These are phyloP conservation scores for Paraurostyla sp. DNA, from an alignment of 73 alveolate species.

Conservation along the genomic window DNA sequence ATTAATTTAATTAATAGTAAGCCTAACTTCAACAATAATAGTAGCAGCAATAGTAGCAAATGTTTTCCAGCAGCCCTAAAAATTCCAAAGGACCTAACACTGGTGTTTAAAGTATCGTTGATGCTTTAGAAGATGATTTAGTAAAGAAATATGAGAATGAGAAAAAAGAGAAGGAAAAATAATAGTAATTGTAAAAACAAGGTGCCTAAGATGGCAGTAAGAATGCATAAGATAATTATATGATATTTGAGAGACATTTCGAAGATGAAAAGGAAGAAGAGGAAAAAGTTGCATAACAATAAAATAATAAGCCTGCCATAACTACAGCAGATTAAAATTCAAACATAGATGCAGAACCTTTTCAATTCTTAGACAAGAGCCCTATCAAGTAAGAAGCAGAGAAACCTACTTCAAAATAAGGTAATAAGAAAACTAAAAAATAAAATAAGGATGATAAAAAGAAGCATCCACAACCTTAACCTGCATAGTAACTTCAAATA, in stretches of 20 bases:
- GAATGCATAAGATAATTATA: slow-evolving; percentile 41
- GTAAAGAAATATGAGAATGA: slow-evolving; percentile 58
- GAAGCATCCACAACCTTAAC: background rate
- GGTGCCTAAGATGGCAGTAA: background rate
- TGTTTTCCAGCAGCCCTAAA: slow-evolving; percentile 44
- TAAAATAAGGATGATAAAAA: background rate
- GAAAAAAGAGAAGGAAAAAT: slow-evolving; percentile 43
- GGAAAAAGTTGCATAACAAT: background rate
- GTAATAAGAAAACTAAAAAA: background rate
- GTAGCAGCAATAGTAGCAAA: background rate
- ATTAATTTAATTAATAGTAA: slow-evolving; percentile 44
- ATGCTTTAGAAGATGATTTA: slow-evolving; percentile 58
- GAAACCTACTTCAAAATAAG: background rate
- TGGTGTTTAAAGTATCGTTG: slow-evolving; percentile 9
- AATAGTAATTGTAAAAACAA: background rate
- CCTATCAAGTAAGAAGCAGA: background rate
- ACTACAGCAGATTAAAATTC: background rate
- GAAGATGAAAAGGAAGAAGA: slow-evolving; percentile 44
- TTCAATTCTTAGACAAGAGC: slow-evolving; percentile 12
- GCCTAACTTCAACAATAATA: slow-evolving; percentile 13
- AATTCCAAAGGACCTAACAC: background rate
- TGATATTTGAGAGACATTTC: slow-evolving; percentile 53
- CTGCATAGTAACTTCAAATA: background rate
- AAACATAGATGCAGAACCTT: slow-evolving; percentile 68
- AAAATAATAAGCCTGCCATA: background rate